Evolutionary conservation across 1,284 basidiomycete species (phyloP), one percentile per base, ranked within the genome.

Genomic region (Amylostereum chailletii): DNA sequence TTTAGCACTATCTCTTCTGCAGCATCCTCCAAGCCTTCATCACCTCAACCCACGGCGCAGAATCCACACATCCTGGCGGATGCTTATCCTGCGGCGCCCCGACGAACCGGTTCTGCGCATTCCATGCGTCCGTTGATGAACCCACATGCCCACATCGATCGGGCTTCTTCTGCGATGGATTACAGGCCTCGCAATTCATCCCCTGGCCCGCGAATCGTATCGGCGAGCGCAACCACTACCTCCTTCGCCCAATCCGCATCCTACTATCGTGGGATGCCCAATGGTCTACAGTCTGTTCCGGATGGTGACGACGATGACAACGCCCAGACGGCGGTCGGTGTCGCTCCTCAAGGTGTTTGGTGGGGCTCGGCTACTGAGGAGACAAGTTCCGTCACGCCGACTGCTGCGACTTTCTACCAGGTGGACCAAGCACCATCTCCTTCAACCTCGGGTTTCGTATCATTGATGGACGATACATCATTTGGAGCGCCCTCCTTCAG

Each of bases 1-100:
- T 98, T 90, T 67, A 94, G 89, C 59, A 84, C 92, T 11, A 97
- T 99, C 57, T 92, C 95, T 1, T 93, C 92, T 0, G 74, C 80
- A 9, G 76, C 81, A 1, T 73, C 79, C 30, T 89, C 86, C 7
- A 76, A 81, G 7, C 77, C 79, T 42, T 79, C 86, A 6, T 90
- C 86, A 5, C 85, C 86, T 2, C 79, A 77, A 46, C 83, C 82
- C 4, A 79, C 79, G 0, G 61, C 72, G 27, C 62, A 72, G 10
- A 78, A 79, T 51, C 65, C 70, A 40, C 67, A 73, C 51, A 60
- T 67, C n/a, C 51, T 60, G 32, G 56, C 70, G 19, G 62, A 69
- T n/a, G 65, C 67, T 38, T 71, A 74, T 29, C 65, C 66, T 36
- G 68, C 70, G 6, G 70, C 66, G 49, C 55, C 49, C 3, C 40